Conservation (phyloP, 1,139 yeast species). For the Yamadazyma epiphylla region DNA sequence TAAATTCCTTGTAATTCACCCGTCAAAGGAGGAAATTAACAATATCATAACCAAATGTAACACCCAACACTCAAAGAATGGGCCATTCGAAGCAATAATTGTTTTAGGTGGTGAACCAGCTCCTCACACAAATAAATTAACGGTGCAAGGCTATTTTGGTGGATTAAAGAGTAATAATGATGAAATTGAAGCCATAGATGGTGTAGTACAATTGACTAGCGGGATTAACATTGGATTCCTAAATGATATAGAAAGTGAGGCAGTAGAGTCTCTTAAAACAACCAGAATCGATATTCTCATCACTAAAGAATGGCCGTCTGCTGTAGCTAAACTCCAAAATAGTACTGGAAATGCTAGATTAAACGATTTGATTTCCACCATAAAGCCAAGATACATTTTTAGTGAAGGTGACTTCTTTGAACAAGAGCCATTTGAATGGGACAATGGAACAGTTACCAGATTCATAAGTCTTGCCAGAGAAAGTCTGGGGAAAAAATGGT, state of each 20-base stretch:
- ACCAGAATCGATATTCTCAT: conserved; percentile 50
- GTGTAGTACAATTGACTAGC: conserved; percentile 31
- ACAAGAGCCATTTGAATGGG: conserved; percentile 57
- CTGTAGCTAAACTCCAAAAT: not conserved
- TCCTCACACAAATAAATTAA: conserved; percentile 2
- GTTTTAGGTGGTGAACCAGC: conserved; percentile 44
- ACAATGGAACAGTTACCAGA: conserved; percentile 39
- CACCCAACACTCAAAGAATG: conserved; percentile 50
- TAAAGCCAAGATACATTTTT: conserved; percentile 65
- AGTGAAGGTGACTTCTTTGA: conserved; percentile 54
- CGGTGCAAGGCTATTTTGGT: conserved; percentile 5
- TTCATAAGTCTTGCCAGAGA: conserved; percentile 63
- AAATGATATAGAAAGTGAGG: conserved; percentile 20
- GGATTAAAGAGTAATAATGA: conserved; percentile 1
- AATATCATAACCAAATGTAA: conserved; percentile 47
- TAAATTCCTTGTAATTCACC: conserved; percentile 49
- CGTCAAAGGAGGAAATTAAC: conserved; percentile 34
- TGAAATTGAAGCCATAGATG: conserved; percentile 1
- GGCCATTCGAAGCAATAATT: conserved; percentile 59
- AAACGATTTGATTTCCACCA: conserved; percentile 40
- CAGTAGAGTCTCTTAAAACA: conserved; percentile 15
- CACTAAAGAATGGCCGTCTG: conserved; percentile 60
- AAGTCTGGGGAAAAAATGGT: conserved; percentile 62
- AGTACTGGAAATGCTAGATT: conserved; percentile 27
- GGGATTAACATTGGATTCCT: conserved; percentile 49